Base-by-base conservation (phyloP, 2,329 filamentous ascomycete species). In the Hortaea werneckii region DNA sequence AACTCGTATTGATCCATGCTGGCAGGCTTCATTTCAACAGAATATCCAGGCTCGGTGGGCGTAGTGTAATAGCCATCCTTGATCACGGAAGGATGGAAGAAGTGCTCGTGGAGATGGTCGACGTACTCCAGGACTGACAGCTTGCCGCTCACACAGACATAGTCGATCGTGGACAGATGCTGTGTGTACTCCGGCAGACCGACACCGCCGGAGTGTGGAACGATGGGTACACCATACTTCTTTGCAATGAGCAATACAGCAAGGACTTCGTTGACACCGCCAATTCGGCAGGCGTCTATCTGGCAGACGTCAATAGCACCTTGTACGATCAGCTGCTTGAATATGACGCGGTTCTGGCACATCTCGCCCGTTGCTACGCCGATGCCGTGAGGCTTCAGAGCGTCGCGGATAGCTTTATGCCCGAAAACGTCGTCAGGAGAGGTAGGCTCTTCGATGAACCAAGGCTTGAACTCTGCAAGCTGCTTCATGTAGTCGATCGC, bases 361-460 rank as follows among this genome's bases (percentile, higher is more conserved):
- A 94, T 94, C 71, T 95, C 88, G 52, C 88, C 88, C 0, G 88
- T 94, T 6, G 88, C 88, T 5, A 94, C 88, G 48, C 86, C 86
- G 57, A 95, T 87, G 47, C 78, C 78, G 60, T 80, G 73, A 0
- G 84, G 80, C 57, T 77, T 76, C 8, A 95, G 79, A 4, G 87
- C 87, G 50, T 90, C 83, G 43, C 85, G 80, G 58, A 94, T 81
- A 3, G 85, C 83, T 61, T 85, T 86, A 75, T 95, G 88, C 48
- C 88, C 88, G 45, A 92, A 80, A 48, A 94, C 81, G 64, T 95
- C 88, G 61, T 94, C 88, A 9, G 88, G 88, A 20, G 82, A 87
- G 10, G 88, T 95, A 2, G 88, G 88, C 74, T 95, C 88, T 70
- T 94, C 88, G 62, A 95, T 94, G 70, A 94, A 94, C 85, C 87